Conservation (phyloP, 495 filamentous ascomycete species). For the Penicillium canescens region DNA sequence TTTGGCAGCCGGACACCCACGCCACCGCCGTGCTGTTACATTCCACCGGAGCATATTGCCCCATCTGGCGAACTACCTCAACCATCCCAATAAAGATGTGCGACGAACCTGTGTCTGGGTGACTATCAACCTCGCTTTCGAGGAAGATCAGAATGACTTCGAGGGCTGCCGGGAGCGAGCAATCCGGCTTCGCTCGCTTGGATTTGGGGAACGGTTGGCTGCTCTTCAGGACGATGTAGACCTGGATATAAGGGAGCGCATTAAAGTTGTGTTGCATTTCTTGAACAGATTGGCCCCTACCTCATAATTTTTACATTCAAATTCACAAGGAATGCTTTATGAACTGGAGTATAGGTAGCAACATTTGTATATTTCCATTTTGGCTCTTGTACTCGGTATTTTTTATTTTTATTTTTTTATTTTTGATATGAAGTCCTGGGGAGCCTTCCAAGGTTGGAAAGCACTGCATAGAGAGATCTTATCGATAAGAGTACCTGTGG, state of each 20-base stretch:
- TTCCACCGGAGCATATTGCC: constrained; percentile 58
- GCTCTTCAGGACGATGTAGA: constrained; percentile 71
- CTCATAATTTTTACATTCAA: constrained; percentile 15
- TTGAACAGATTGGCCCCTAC: constrained; percentile 42
- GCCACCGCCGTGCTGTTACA: constrained; percentile 75
- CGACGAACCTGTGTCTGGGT: constrained; percentile 76
- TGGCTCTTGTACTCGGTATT: too few relatives aligned
- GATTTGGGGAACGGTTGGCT: constrained; percentile 66
- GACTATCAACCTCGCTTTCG: constrained; percentile 78
- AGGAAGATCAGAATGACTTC: constrained; percentile 68
- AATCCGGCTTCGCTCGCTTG: constrained; percentile 65
- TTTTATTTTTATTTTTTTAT: too few relatives aligned
- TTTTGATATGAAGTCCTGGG: too few relatives aligned
- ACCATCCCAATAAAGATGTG: constrained; percentile 67
- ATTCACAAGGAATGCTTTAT: not conserved
- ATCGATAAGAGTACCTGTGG: constrained; percentile 2
- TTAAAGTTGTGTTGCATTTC: constrained; percentile 74
- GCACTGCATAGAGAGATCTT: too few relatives aligned
- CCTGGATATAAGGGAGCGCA: constrained; percentile 78
- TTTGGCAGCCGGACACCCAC: constrained; percentile 75
- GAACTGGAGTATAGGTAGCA: not conserved
- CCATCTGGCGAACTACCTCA: constrained; percentile 58
- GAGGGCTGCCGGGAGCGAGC: constrained; percentile 63
- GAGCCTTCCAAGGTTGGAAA: too few relatives aligned
- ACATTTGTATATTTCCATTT: not conserved